phyloP scores from a whole-genome alignment of 768 basidiomycete genomes.

The Kwoniella botswanensis region DNA sequence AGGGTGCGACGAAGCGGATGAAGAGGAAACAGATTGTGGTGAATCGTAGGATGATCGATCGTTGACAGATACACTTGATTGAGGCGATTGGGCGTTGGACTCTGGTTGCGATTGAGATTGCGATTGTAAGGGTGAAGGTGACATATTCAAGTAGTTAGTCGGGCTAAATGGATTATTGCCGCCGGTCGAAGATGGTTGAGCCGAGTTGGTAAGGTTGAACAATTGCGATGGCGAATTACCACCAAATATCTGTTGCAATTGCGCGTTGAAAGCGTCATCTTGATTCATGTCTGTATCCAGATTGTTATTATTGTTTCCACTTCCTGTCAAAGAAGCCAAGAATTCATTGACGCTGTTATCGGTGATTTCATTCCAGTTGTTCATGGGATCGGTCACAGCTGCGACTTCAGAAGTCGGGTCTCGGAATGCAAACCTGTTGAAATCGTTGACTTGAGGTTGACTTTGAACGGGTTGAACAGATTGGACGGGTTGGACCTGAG shows the following conservation, averaged over 20 bases:
- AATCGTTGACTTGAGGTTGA: conserved; percentile 10
- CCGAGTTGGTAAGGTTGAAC: conserved; percentile 23
- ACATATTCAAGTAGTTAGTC: conserved; percentile 54
- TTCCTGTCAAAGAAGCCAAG: conserved; percentile 38
- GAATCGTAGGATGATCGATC: conserved; percentile 26
- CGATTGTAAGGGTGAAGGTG: conserved; percentile 43
- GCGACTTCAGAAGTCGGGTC: conserved; percentile 26
- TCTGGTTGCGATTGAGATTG: not conserved
- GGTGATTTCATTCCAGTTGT: conserved; percentile 40
- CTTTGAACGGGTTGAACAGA: not conserved
- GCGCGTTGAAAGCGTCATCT: conserved; percentile 46
- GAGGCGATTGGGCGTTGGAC: conserved; percentile 34
- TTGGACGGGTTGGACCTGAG: not conserved
- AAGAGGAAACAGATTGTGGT: conserved; percentile 26
- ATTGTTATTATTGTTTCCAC: conserved; percentile 10
- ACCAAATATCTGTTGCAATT: conserved; percentile 40
- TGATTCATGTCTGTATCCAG: conserved; percentile 10
- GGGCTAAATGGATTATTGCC: conserved; percentile 42
- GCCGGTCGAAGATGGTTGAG: not conserved
- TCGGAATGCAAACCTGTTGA: conserved; percentile 35
- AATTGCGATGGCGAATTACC: conserved; percentile 23
- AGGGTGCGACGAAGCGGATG: conserved; percentile 10
- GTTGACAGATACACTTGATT: conserved; percentile 15
- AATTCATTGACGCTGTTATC: conserved; percentile 48
- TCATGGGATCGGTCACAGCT: conserved; percentile 5